These are phyloP conservation scores for Dictyostelium capitatum DNA, from an alignment of 78 protist species.

Conservation along the genomic window DNA sequence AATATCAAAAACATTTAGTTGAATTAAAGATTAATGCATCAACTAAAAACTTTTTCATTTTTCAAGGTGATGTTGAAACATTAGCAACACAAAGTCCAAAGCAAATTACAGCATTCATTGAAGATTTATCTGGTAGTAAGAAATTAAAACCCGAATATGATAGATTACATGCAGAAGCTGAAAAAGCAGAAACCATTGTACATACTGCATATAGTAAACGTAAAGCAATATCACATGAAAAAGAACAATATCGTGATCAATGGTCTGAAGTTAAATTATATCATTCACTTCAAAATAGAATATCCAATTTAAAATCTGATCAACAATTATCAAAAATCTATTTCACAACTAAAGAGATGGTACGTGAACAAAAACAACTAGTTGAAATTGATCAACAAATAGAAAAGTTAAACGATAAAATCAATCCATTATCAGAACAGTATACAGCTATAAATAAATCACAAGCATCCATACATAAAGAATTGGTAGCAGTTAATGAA, in stretches of 20 bases:
- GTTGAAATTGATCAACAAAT: background rate
- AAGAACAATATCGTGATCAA: conserved; percentile 86
- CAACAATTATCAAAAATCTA: conserved; percentile 79
- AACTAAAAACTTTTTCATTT: conserved; percentile 95
- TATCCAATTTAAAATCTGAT: background rate
- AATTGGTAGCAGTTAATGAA: conserved; percentile 21
- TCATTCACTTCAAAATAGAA: background rate
- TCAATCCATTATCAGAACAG: background rate
- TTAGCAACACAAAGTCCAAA: conserved; percentile 91
- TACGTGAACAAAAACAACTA: background rate
- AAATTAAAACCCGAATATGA: conserved; percentile 52
- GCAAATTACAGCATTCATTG: conserved; percentile 94
- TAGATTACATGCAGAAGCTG: background rate
- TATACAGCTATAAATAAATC: conserved; percentile 15
- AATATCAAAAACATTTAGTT: conserved; percentile 77
- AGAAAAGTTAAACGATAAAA: conserved; percentile 9
- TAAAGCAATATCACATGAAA: conserved; percentile 87
- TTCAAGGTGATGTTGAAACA: conserved; percentile 95
- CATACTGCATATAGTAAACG: conserved; percentile 25
- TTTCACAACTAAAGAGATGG: conserved; percentile 48
- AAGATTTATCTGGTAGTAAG: conserved; percentile 84
- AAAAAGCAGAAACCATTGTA: conserved; percentile 69
- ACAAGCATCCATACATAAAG: conserved; percentile 43
- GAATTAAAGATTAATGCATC: conserved; percentile 70
- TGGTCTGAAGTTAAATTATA: conserved; percentile 93